Evolutionary conservation across 768 basidiomycete genomes (phyloP).

Genomic region (Calocera cornea): DNA sequence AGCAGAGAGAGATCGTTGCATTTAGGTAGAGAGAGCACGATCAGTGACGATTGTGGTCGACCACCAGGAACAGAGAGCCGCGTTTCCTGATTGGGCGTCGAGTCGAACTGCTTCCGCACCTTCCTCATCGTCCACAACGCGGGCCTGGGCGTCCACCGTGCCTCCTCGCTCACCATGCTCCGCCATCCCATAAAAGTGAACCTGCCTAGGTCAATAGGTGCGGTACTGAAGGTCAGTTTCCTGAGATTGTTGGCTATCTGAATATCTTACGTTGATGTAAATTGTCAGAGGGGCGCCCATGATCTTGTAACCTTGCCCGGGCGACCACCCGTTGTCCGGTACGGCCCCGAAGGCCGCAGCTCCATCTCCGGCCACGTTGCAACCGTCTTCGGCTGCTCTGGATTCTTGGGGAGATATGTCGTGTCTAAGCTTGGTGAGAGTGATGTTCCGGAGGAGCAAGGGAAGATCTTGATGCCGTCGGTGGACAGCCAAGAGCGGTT

Average conservation of each 20-base stretch:
- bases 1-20: too few species aligned
- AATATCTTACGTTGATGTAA: background rate
- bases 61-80: background rate
- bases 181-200: background rate
- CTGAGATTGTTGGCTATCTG: background rate
- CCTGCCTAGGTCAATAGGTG: background rate
- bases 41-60: background rate
- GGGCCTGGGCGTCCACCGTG: background rate
- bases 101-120: background rate
- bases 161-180: background rate
- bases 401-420: conserved; percentile 87
- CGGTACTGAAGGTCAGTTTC: background rate
- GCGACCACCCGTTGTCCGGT: conserved; percentile 51
- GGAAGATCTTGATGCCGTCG: background rate
- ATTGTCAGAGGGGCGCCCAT: conserved; percentile 4
- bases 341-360: conserved; percentile 72
- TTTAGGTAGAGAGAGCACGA: too few species aligned
- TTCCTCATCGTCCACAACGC: background rate
- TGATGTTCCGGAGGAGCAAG: background rate
- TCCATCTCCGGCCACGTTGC: conserved; percentile 81
- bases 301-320: conserved; percentile 11
- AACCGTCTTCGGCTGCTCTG: conserved; percentile 94
- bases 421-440: conserved; percentile 79
- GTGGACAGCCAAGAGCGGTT: conserved; percentile 65
- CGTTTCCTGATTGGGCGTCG: background rate